A percentile compares a stretch with the other conserved stretches of the same genome.
These are phyloP conservation scores for Vinca minor DNA, from an alignment of 257 asterid genomes.

Conservation along the genomic window DNA sequence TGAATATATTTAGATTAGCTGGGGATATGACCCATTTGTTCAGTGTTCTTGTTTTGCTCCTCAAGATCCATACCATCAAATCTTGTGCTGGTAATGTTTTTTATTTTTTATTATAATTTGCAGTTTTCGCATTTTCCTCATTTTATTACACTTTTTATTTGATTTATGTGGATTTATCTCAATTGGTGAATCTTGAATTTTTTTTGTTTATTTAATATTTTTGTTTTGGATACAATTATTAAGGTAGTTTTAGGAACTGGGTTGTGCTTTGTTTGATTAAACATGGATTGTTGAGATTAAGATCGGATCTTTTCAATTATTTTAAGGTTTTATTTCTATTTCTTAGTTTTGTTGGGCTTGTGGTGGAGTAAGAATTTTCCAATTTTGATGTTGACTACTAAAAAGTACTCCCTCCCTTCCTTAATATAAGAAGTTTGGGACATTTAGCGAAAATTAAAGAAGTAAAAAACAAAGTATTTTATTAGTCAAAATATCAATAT, in stretches of 20 bases:
- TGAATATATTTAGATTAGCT: constrained; percentile 77
- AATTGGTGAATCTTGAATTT: not conserved
- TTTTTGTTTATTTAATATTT: not conserved
- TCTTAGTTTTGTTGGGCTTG: too few species aligned
- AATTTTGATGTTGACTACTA: not conserved
- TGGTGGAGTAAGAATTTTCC: too few species aligned
- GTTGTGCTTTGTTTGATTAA: not conserved
- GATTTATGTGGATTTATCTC: not conserved
- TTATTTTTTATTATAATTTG: not conserved
- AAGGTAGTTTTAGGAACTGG: constrained; percentile 9
- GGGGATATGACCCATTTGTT: constrained; percentile 92
- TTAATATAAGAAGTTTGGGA: too few species aligned
- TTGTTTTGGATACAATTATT: not conserved
- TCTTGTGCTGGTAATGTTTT: constrained; percentile 68
- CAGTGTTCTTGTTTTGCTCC: constrained; percentile 85
- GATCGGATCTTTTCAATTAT: not conserved
- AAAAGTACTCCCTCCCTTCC: too few species aligned
- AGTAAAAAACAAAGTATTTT: too few species aligned
- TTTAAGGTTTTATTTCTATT: not conserved
- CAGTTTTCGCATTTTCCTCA: too few species aligned
- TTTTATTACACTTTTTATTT: too few species aligned
- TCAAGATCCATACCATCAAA: constrained; percentile 83
- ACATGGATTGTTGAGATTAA: not conserved
- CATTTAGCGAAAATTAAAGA: too few species aligned
- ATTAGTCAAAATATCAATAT: too few species aligned